Conservation (phyloP, 257 asterid species). For the Ehretia macrophylla region DNA sequence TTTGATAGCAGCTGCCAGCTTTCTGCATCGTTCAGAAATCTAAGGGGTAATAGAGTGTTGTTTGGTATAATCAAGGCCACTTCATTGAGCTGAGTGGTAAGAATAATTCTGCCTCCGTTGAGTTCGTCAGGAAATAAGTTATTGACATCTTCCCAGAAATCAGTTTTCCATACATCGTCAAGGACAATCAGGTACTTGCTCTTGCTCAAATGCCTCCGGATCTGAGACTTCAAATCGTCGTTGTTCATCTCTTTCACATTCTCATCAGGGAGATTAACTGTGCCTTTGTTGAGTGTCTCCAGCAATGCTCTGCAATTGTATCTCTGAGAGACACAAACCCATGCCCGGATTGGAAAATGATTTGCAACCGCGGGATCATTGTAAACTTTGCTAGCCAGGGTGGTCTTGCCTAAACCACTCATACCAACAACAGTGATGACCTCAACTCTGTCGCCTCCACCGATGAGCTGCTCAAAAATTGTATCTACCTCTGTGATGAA, state of each 20-base stretch:
- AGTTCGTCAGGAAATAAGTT: neutral
- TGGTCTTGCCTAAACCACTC: neutral
- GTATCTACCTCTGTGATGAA: neutral
- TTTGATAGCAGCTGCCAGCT: conserved; percentile 33
- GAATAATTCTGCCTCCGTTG: neutral
- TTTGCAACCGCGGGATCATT: neutral
- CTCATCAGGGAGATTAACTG: neutral
- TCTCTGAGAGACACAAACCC: neutral
- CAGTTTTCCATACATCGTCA: neutral
- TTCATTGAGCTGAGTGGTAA: neutral
- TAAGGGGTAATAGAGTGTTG: neutral
- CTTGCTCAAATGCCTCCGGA: neutral
- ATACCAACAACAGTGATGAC: neutral
- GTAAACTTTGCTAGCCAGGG: neutral
- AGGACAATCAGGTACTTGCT: neutral
- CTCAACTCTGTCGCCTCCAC: neutral
- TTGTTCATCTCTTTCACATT: neutral
- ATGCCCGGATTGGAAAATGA: neutral
- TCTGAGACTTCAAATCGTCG: neutral
- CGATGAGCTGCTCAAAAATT: neutral
- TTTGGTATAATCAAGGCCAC: neutral
- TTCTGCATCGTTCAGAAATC: conserved; percentile 20
- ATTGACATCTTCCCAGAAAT: neutral
- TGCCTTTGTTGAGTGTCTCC: neutral
- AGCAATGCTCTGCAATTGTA: neutral